A percentile compares a stretch with the other conserved stretches of the same genome.
phyloP scores from a whole-genome alignment of 176 grass and related monocot species.

The Raddia guianensis region DNA sequence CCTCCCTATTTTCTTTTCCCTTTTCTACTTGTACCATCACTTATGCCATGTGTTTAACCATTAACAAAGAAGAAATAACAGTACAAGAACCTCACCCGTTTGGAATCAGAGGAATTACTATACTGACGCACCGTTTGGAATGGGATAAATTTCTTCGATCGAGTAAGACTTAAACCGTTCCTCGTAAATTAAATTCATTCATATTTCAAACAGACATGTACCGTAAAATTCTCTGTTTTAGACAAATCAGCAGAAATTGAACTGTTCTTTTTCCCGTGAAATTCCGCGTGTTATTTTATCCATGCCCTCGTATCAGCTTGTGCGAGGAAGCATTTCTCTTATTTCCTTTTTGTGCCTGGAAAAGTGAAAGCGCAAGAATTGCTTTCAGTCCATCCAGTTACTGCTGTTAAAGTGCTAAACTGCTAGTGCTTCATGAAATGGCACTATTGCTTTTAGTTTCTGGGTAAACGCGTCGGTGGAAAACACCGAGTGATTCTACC shows the following conservation, averaged over 20 bases:
- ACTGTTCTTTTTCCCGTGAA: no score
- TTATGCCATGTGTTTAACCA: background rate
- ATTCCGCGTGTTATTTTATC: background rate
- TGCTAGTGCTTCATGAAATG: background rate
- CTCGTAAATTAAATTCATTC: no score
- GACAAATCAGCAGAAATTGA: no score
- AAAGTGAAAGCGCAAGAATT: background rate
- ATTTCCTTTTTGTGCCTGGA: background rate
- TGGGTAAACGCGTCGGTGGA: background rate
- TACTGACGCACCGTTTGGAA: no score
- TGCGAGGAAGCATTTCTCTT: background rate
- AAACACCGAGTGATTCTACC: slow-evolving; percentile 2
- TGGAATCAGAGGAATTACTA: no score
- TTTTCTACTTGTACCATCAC: slow-evolving; percentile 4
- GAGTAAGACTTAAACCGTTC: no score
- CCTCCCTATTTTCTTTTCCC: background rate
- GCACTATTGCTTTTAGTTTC: background rate
- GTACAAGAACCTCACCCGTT: background rate
- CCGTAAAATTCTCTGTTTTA: no score
- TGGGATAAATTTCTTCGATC: no score
- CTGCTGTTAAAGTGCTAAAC: background rate
- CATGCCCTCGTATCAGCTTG: background rate
- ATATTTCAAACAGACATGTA: no score
- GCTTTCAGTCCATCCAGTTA: background rate
- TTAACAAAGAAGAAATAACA: background rate